Percentiles rank a stretch among this genome's conserved stretches.
Conservation (phyloP, 2,329 filamentous ascomycete species). For the Claviceps sp. region DNA sequence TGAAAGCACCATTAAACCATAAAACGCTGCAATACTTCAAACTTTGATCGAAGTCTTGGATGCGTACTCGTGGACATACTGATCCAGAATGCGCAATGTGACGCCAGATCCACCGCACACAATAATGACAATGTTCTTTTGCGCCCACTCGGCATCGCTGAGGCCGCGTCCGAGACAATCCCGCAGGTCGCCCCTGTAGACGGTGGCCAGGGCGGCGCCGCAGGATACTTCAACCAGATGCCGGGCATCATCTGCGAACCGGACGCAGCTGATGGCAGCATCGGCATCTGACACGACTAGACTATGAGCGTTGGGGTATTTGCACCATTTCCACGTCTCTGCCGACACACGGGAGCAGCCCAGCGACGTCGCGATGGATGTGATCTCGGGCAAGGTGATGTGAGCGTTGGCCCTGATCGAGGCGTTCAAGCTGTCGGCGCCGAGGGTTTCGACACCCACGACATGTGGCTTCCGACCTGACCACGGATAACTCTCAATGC, state of each 20-base stretch:
- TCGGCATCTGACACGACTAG: conserved; percentile 40
- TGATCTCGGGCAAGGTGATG: conserved; percentile 56
- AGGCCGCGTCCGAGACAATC: conserved; percentile 40
- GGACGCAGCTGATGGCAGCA: conserved; percentile 63
- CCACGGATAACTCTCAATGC: conserved; percentile 38
- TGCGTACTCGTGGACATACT: conserved; percentile 38
- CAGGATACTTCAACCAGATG: conserved; percentile 76
- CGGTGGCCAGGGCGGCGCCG: conserved; percentile 62
- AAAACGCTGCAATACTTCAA: neutral
- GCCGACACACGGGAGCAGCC: conserved; percentile 60
- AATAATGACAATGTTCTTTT: conserved; percentile 66
- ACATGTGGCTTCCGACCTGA: conserved; percentile 31
- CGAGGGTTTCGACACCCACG: conserved; percentile 62
- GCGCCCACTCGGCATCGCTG: conserved; percentile 42
- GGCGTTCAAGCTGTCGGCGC: conserved; percentile 57
- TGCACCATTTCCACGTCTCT: conserved; percentile 52
- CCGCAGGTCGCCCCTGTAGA: conserved; percentile 51
- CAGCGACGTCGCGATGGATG: conserved; percentile 60
- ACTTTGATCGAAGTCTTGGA: conserved; percentile 19
- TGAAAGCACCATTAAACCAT: neutral
- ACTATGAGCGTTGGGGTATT: conserved; percentile 25
- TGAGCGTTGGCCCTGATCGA: conserved; percentile 43
- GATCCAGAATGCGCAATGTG: conserved; percentile 44
- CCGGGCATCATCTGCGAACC: conserved; percentile 69
- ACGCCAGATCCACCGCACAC: conserved; percentile 71